Conservation (phyloP, 805 yeast genomes). For the Cyberlindnera maritima region DNA sequence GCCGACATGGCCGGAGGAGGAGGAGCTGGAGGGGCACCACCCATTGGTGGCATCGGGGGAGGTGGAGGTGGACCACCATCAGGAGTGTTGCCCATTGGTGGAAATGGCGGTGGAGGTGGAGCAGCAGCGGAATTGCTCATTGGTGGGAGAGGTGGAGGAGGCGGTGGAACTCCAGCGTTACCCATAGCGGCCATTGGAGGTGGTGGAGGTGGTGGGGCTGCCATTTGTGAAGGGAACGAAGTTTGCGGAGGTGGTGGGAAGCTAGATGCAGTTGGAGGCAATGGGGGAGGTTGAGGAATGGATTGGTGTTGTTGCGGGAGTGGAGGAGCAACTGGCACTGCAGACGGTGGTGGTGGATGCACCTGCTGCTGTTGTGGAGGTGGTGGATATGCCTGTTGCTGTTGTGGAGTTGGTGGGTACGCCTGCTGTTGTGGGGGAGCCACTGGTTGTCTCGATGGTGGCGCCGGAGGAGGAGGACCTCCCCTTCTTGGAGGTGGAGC, state of each 20-base stretch:
- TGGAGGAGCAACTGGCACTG: slow-evolving; percentile 8
- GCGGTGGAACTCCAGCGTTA: slow-evolving; percentile 7
- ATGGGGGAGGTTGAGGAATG: slow-evolving; percentile 1
- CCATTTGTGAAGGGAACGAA: background rate
- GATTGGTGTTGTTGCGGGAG: slow-evolving; percentile 24
- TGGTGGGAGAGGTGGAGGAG: slow-evolving; percentile 14
- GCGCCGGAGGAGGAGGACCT: slow-evolving; percentile 21
- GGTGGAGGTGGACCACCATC: slow-evolving; percentile 17
- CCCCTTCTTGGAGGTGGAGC: slow-evolving; percentile 26
- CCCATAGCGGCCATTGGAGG: slow-evolving; percentile 12
- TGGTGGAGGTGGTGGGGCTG: slow-evolving; percentile 8
- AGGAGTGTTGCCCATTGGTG: slow-evolving; percentile 9
- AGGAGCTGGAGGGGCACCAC: slow-evolving; percentile 32
- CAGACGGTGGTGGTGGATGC: background rate
- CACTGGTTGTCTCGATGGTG: slow-evolving; percentile 19
- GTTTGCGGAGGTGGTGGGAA: slow-evolving; percentile 8
- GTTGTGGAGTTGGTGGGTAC: slow-evolving; percentile 24
- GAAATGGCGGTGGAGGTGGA: slow-evolving; percentile 12
- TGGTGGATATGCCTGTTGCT: slow-evolving; percentile 21
- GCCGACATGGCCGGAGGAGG: slow-evolving; percentile 27
- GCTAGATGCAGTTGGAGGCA: slow-evolving; percentile 6
- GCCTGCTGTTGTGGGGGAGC: background rate
- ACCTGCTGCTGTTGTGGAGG: slow-evolving; percentile 16
- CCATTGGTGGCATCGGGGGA: slow-evolving; percentile 25
- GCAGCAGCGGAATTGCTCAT: slow-evolving; percentile 5